These are phyloP conservation scores for Paracorniculantispora psalliotae DNA, from an alignment of 2,329 filamentous ascomycete genomes.

Conservation along the genomic window DNA sequence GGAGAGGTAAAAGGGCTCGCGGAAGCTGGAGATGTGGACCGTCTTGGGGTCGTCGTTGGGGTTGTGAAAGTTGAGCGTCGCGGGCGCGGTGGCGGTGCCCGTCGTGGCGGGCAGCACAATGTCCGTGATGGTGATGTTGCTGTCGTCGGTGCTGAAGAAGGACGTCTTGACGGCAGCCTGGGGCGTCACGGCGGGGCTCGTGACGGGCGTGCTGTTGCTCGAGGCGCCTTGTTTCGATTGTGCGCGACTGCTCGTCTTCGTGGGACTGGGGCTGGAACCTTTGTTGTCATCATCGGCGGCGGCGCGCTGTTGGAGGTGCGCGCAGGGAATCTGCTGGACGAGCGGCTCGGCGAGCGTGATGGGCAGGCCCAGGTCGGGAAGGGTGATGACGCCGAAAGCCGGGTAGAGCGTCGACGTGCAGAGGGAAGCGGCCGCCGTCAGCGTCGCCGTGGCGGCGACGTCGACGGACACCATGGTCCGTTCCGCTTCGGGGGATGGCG, in stretches of 20 bases:
- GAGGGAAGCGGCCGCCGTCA: slow-evolving; percentile 26
- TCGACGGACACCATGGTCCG: slow-evolving; percentile 10
- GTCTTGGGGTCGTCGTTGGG: slow-evolving; percentile 19
- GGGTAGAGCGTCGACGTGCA: slow-evolving; percentile 41
- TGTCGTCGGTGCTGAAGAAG: slow-evolving; percentile 38
- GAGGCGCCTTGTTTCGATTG: neutral
- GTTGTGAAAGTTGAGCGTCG: slow-evolving; percentile 20
- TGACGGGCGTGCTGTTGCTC: neutral
- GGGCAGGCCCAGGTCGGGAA: slow-evolving; percentile 45
- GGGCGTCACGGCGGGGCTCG: neutral
- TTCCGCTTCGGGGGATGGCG: too few species aligned
- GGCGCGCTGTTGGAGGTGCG: slow-evolving; percentile 21
- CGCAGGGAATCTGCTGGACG: slow-evolving; percentile 43
- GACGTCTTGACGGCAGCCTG: slow-evolving; percentile 30
- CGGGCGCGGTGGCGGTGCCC: slow-evolving; percentile 17
- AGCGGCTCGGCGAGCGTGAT: slow-evolving; percentile 56
- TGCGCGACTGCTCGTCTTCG: neutral
- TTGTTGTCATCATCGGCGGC: neutral
- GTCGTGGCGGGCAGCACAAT: slow-evolving; percentile 5
- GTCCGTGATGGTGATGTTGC: slow-evolving; percentile 12
- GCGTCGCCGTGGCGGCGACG: slow-evolving; percentile 19
- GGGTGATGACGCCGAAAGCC: slow-evolving; percentile 41
- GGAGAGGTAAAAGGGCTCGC: slow-evolving; percentile 89
- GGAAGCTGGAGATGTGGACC: slow-evolving; percentile 56
- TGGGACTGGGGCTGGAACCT: too few species aligned